Conservation (phyloP, 139 green algal genomes). For the Ulvella scutata region DNA sequence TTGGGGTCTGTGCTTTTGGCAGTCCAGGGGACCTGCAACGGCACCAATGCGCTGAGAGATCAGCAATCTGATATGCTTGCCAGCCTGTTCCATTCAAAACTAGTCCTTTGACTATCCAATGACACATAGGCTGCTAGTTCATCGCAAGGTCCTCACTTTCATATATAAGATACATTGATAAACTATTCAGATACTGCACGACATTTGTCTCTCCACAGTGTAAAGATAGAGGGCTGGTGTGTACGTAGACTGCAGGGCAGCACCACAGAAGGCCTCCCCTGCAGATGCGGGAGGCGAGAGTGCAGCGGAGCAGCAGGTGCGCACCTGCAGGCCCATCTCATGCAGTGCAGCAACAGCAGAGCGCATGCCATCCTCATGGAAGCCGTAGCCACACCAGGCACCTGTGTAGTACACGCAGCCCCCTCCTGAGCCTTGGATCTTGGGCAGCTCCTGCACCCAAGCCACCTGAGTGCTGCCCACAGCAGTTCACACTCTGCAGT, state of each 20-base stretch:
- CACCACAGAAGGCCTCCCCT: neutral
- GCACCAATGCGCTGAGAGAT: slow-evolving; percentile 9
- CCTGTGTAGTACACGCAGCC: slow-evolving; percentile 41
- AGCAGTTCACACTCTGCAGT: neutral
- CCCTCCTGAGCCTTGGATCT: slow-evolving; percentile 29
- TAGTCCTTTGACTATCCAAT: neutral
- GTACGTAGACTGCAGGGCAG: no score
- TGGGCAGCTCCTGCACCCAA: slow-evolving; percentile 11
- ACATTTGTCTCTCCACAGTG: no score
- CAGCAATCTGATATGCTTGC: neutral
- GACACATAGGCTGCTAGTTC: neutral
- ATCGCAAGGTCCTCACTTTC: neutral
- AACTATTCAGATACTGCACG: no score
- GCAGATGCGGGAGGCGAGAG: slow-evolving; percentile 15
- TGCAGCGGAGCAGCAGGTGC: no score
- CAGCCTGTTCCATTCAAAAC: neutral
- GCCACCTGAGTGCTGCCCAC: neutral
- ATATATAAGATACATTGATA: no score
- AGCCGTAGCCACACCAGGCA: slow-evolving; percentile 83
- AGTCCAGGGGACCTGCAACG: slow-evolving; percentile 35
- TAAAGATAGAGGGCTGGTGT: no score
- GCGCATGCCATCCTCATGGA: slow-evolving; percentile 92
- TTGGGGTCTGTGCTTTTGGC: slow-evolving; percentile 40
- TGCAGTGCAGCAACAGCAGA: slow-evolving; percentile 39
- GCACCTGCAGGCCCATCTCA: slow-evolving; percentile 11